Base-by-base conservation (phyloP, 2,329 filamentous ascomycete species). In the Penicillium sp. region DNA sequence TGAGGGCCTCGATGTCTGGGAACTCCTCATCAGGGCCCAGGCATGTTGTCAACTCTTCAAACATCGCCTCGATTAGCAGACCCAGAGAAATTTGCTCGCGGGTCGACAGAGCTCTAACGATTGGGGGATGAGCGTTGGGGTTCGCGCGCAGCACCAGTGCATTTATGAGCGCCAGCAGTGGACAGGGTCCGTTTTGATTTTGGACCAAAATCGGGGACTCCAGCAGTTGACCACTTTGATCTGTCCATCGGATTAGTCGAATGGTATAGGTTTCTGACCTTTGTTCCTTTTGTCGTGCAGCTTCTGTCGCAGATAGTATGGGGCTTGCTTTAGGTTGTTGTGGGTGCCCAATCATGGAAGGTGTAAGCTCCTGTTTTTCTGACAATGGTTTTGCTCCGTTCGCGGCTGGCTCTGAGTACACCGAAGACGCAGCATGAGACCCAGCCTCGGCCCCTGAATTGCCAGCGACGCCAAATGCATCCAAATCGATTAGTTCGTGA, bases 141-240 rank as follows among this genome's bases (percentile, higher is more conserved):
- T 85, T 84, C 0, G 89, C 91, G 3, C 88, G 90, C 48, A 98
- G 72, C 0, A 88, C 86, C 15, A 98, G 75, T 1, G 90, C 90
- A 65, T 98, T 98, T 51, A 97, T 90, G 5, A 98, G 75, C 2
- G 93, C 93, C 24, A 98, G 81, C 13, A 98, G 72, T 1, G 93
- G 93, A 67, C 93, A 98, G 1, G 93, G 93, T 0, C 93, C 93
- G 61, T 98, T 98, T 49, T 84, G 82, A 59, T 96, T 97, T 64
- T 98, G 91, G 3, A 94, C 83, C 35, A 97, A 74, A 49, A 97
- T 88, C 0, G 93, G 91, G 0, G 88, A 91, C n/a, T 79, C 77
- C 38, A 88, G 78, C 33, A 87, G 75, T 46, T 81, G 81, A n/a
- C 78, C 75, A 1, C 75, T 66, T 0, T 65, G 78, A 65, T 96